These are phyloP conservation scores for Lippia alba DNA, from an alignment of 305 asterid species.

Conservation along the genomic window DNA sequence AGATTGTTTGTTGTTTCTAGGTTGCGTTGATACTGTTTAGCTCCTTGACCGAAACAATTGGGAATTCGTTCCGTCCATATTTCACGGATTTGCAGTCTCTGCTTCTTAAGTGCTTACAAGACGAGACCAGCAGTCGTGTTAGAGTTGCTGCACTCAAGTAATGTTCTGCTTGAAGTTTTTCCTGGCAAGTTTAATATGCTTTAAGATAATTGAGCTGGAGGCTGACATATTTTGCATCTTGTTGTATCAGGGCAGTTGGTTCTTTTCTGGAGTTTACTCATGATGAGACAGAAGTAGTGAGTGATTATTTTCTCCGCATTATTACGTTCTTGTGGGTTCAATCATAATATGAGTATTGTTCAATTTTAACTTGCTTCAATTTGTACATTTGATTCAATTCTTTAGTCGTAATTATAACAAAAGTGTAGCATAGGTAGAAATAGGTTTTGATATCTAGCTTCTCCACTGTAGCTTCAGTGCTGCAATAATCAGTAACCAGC, in stretches of 20 bases:
- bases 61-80: constrained; percentile 90
- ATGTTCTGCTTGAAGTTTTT: constrained; percentile 36
- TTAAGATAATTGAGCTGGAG: constrained; percentile 19
- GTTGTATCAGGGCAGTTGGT: constrained; percentile 92
- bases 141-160: constrained; percentile 99
- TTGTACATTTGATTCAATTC: too few species aligned
- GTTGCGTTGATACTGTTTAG: constrained; percentile 98
- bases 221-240: constrained; percentile 40
- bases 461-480: background rate
- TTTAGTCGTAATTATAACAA: background rate
- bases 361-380: too few species aligned
- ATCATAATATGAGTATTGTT: background rate
- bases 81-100: constrained; percentile 81
- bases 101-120: constrained; percentile 92
- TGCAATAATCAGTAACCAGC: background rate
- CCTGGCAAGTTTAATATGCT: constrained; percentile 18
- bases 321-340: constrained; percentile 27
- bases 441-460: constrained; percentile 7
- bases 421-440: background rate
- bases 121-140: constrained; percentile 93
- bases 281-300: constrained; percentile 91
- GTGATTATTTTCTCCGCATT: constrained; percentile 42
- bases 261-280: constrained; percentile 95
- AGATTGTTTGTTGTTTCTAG: constrained; percentile 45
- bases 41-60: constrained; percentile 97